These are phyloP conservation scores for Thermothelomyces thermophilus DNA, from an alignment of 2,329 filamentous ascomycete genomes.

Conservation along the genomic window DNA sequence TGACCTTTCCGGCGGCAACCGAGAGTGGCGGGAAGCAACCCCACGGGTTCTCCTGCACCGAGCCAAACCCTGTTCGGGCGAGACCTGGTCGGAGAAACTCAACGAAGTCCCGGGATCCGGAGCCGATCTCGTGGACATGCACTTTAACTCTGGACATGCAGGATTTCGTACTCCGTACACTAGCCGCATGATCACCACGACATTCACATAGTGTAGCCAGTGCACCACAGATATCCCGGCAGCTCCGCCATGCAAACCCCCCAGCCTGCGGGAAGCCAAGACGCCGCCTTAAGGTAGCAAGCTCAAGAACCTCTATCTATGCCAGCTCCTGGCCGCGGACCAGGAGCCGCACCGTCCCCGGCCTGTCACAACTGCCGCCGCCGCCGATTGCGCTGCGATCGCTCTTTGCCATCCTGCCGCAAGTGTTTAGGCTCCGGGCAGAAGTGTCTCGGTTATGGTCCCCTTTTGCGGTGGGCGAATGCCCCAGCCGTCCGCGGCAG, in stretches of 20 bases:
- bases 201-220: too few relatives aligned
- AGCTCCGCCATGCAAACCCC: neutral
- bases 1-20: neutral
- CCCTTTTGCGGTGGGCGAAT: conserved; percentile 52
- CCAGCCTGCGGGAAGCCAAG: conserved; percentile 5
- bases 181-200: too few relatives aligned
- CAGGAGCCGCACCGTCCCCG: conserved; percentile 19
- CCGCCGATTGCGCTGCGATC: conserved; percentile 55
- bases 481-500: conserved; percentile 45
- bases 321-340: neutral
- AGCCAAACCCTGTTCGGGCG: too few relatives aligned
- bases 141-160: too few relatives aligned
- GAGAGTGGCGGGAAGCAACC: conserved; percentile 1
- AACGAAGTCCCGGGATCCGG: too few relatives aligned
- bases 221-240: too few relatives aligned
- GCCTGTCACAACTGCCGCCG: conserved; percentile 57
- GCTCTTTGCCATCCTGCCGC: conserved; percentile 51
- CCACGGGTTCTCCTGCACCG: too few relatives aligned
- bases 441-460: conserved; percentile 56
- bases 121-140: too few relatives aligned
- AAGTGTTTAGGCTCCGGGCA: conserved; percentile 51
- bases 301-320: conserved; percentile 6
- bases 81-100: too few relatives aligned
- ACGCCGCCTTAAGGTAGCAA: neutral
- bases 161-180: too few relatives aligned